phyloP scores from a whole-genome alignment of 805 yeast genomes.

The Saccharomycopsis javanensis region DNA sequence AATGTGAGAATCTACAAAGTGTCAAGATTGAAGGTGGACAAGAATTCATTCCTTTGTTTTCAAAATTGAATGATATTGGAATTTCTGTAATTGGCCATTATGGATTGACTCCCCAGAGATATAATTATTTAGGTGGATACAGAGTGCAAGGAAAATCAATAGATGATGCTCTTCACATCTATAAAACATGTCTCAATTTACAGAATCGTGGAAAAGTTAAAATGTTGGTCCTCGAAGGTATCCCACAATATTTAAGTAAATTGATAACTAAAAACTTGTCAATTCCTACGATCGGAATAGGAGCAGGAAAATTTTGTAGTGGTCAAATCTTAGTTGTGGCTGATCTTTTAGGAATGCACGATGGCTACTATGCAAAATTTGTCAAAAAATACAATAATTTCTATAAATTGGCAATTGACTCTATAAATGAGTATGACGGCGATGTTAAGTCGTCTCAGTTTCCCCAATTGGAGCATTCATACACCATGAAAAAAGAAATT shows the following conservation, averaged over 20 bases:
- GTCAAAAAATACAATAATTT: slow-evolving; percentile 60
- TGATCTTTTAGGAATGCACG: slow-evolving; percentile 73
- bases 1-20: slow-evolving; percentile 46
- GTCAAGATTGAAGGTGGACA: slow-evolving; percentile 80
- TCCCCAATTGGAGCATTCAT: slow-evolving; percentile 34
- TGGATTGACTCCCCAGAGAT: slow-evolving; percentile 87
- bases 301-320: slow-evolving; percentile 76
- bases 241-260: slow-evolving; percentile 65
- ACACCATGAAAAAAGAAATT: slow-evolving; percentile 4
- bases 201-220: slow-evolving; percentile 67
- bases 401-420: slow-evolving; percentile 37
- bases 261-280: slow-evolving; percentile 47
- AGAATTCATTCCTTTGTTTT: slow-evolving; percentile 44
- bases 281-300: slow-evolving; percentile 90
- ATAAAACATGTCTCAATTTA: slow-evolving; percentile 57
- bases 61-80: slow-evolving; percentile 53
- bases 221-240: slow-evolving; percentile 69
- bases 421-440: slow-evolving; percentile 41
- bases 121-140: slow-evolving; percentile 74
- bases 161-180: slow-evolving; percentile 44
- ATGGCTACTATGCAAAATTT: slow-evolving; percentile 50
- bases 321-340: slow-evolving; percentile 89
- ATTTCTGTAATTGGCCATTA: slow-evolving; percentile 88
- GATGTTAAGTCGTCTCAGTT: slow-evolving; percentile 51
- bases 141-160: slow-evolving; percentile 68